phyloP scores from a whole-genome alignment of 257 asterid genomes.

The Penstemon eatonii region DNA sequence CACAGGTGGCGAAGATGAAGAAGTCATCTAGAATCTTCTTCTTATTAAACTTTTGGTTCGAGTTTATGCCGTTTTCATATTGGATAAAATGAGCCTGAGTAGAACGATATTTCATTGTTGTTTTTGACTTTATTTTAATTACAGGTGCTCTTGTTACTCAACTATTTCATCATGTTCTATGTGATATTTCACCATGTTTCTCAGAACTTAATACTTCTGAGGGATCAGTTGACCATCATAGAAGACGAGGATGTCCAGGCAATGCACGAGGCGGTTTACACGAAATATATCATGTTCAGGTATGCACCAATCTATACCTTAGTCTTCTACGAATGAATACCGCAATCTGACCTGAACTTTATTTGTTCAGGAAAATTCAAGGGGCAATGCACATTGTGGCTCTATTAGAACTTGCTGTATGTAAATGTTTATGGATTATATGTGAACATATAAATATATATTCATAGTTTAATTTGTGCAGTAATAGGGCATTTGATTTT shows the following conservation, averaged over 20 bases:
- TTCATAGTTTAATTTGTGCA: neutral
- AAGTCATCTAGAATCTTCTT: neutral
- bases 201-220: slow-evolving; percentile 53
- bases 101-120: neutral
- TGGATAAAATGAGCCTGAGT: neutral
- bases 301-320: slow-evolving; percentile 32
- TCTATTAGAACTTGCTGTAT: slow-evolving; percentile 78
- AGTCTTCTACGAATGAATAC: neutral
- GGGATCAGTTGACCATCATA: slow-evolving; percentile 69
- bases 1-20: neutral
- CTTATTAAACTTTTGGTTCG: neutral
- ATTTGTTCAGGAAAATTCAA: slow-evolving; percentile 70
- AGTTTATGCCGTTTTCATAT: neutral
- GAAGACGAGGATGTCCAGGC: slow-evolving; percentile 66
- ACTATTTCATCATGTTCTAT: slow-evolving; percentile 57
- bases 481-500: slow-evolving; percentile 24
- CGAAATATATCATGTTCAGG: slow-evolving; percentile 83
- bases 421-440: slow-evolving; percentile 9
- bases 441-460: neutral
- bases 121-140: slow-evolving; percentile 6
- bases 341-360: neutral
- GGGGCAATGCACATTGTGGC: slow-evolving; percentile 82
- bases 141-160: slow-evolving; percentile 59
- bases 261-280: slow-evolving; percentile 73
- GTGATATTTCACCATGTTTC: slow-evolving; percentile 66